A percentile compares a stretch with the other conserved stretches of the same genome.
phyloP scores from a whole-genome alignment of 78 protist species.

The Trichosphaerium sp. region DNA sequence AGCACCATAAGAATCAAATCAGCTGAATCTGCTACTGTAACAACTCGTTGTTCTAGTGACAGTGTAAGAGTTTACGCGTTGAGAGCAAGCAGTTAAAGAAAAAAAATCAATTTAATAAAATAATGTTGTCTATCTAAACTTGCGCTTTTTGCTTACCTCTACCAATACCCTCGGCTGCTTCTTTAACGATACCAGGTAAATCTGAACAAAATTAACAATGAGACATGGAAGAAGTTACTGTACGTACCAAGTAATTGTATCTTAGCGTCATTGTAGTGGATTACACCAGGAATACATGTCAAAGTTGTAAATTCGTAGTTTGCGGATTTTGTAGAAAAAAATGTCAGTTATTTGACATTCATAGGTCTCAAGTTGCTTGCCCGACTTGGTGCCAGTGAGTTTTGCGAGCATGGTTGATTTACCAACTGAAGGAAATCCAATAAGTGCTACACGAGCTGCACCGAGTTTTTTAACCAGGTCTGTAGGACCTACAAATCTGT shows the following conservation, averaged over 20 bases:
- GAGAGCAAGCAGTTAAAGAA: no score
- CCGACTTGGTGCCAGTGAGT: slow-evolving; percentile 62
- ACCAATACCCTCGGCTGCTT: slow-evolving; percentile 68
- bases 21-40: slow-evolving; percentile 52
- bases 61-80: no score
- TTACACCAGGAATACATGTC: slow-evolving; percentile 71
- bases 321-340: no score
- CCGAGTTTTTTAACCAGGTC: slow-evolving; percentile 66
- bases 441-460: slow-evolving; percentile 65
- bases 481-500: no score
- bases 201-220: no score
- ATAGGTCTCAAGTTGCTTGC: no score
- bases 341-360: no score
- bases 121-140: no score
- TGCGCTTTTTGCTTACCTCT: slow-evolving; percentile 57
- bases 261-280: slow-evolving; percentile 9
- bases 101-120: not conserved
- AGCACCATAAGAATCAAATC: slow-evolving; percentile 66
- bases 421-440: slow-evolving; percentile 88
- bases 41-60: no score
- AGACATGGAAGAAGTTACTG: no score
- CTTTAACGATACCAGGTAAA: slow-evolving; percentile 85
- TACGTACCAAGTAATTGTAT: no score
- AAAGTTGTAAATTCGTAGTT: slow-evolving; percentile 84
- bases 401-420: slow-evolving; percentile 40